Evolutionary conservation across 2,329 filamentous ascomycete species (phyloP).

Genomic region (Calonectria hawksworthii): DNA sequence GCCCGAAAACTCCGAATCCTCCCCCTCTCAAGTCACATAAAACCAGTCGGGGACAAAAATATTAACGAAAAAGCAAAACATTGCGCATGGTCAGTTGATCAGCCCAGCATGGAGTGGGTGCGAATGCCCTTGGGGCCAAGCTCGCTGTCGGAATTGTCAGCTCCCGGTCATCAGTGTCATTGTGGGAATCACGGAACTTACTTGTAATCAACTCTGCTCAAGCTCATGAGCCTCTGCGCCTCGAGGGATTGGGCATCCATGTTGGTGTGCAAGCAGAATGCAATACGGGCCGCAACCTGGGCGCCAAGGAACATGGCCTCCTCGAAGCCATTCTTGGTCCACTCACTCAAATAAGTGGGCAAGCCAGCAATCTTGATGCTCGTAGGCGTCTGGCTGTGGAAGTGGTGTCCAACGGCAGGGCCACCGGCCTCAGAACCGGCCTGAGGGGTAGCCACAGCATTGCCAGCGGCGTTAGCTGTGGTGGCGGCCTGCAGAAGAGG

Average conservation of each 20-base stretch:
- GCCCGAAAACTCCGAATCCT: conserved; percentile 39
- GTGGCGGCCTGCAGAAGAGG: conserved; percentile 93
- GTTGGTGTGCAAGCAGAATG: conserved; percentile 70
- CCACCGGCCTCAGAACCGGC: conserved; percentile 58
- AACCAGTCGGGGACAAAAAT: conserved; percentile 29
- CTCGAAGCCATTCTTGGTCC: conserved; percentile 85
- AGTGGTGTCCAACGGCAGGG: conserved; percentile 61
- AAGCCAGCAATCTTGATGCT: conserved; percentile 83
- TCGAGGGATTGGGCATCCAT: conserved; percentile 66
- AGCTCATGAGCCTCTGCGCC: conserved; percentile 68
- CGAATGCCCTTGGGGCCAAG: conserved; percentile 68
- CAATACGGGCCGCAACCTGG: conserved; percentile 81
- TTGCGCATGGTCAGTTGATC: conserved; percentile 16
- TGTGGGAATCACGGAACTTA: conserved; percentile 52
- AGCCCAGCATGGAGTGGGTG: conserved; percentile 67
- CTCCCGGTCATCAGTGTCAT: not conserved
- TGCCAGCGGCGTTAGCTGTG: conserved; percentile 71
- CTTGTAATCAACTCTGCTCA: conserved; percentile 74
- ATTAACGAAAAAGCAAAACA: conserved; percentile 23
- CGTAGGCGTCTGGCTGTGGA: conserved; percentile 81
- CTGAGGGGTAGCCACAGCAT: conserved; percentile 53
- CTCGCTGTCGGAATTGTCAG: conserved; percentile 56
- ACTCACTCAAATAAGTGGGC: conserved; percentile 90
- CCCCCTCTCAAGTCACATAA: conserved; percentile 29
- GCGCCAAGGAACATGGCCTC: conserved; percentile 90